Conservation (phyloP, 495 filamentous ascomycete species). For the Patellaria atrata region DNA sequence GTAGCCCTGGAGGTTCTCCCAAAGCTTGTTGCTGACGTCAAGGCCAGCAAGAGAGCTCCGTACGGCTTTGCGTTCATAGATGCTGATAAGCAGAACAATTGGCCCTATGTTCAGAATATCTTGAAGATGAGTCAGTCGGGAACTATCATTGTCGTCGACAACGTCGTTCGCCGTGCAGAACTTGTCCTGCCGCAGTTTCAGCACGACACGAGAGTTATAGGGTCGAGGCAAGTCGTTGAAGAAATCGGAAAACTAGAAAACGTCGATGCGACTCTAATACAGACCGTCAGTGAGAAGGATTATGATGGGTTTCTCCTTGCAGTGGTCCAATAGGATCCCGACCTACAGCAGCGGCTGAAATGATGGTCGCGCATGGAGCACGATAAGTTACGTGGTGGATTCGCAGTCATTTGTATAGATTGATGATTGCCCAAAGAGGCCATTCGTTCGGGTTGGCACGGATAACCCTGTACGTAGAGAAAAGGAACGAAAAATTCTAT, state of each 20-base stretch:
- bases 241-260: slow-evolving; percentile 31
- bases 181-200: too few species aligned
- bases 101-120: slow-evolving; percentile 22
- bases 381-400: too few species aligned
- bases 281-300: slow-evolving; percentile 37
- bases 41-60: slow-evolving; percentile 19
- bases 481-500: too few species aligned
- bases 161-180: slow-evolving; percentile 25
- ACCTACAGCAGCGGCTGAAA: too few species aligned
- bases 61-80: slow-evolving; percentile 27
- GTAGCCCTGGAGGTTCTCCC: slow-evolving; percentile 24
- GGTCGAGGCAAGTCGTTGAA: slow-evolving; percentile 28
- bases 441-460: too few species aligned
- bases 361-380: too few species aligned
- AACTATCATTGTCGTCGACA: slow-evolving; percentile 25
- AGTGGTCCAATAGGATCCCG: slow-evolving; percentile 16
- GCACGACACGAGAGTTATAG: slow-evolving; percentile 14
- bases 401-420: too few species aligned
- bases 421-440: too few species aligned
- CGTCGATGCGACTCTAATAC: slow-evolving; percentile 35
- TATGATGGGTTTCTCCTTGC: slow-evolving; percentile 38
- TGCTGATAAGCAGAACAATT: slow-evolving; percentile 29
- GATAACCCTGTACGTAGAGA: too few species aligned
- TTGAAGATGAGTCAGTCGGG: slow-evolving; percentile 16
- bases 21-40: slow-evolving; percentile 20